A percentile compares a stretch with the other conserved stretches of the same genome.
These are phyloP conservation scores for Draba incana DNA, from an alignment of 345 rosid genomes.

Conservation along the genomic window DNA sequence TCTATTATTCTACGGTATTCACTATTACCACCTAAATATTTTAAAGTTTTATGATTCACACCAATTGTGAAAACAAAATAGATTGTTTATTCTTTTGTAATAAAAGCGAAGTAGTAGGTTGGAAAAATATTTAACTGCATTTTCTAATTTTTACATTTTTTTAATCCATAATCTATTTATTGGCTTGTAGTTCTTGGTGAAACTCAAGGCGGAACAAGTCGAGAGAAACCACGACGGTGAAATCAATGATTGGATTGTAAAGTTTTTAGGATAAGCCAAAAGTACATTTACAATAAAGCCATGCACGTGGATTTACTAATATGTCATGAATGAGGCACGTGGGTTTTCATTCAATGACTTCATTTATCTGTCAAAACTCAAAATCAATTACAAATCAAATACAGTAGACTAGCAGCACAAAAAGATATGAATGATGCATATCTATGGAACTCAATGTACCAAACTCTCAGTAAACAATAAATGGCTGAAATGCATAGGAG, in stretches of 20 bases:
- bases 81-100: too few species aligned
- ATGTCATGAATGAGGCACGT: conserved; percentile 23
- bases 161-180: too few species aligned
- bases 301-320: conserved; percentile 20
- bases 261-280: conserved; percentile 24
- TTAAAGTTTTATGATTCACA: too few species aligned
- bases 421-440: background rate
- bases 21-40: too few species aligned
- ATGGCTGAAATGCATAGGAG: background rate
- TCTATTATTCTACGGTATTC: too few species aligned
- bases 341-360: conserved; percentile 18
- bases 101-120: too few species aligned
- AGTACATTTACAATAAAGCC: conserved; percentile 14
- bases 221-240: conserved; percentile 8
- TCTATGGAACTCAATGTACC: conserved; percentile 7
- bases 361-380: conserved; percentile 5
- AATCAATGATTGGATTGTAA: conserved; percentile 20
- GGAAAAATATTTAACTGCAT: too few species aligned
- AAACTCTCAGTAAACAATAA: background rate
- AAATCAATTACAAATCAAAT: background rate
- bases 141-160: too few species aligned
- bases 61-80: too few species aligned
- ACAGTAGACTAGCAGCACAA: too few species aligned
- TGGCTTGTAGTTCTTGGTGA: too few species aligned
- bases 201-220: too few species aligned